A percentile compares a stretch with the other conserved stretches of the same genome.
Conservation (phyloP, 768 basidiomycete genomes). For the Boletus sensibilis region DNA sequence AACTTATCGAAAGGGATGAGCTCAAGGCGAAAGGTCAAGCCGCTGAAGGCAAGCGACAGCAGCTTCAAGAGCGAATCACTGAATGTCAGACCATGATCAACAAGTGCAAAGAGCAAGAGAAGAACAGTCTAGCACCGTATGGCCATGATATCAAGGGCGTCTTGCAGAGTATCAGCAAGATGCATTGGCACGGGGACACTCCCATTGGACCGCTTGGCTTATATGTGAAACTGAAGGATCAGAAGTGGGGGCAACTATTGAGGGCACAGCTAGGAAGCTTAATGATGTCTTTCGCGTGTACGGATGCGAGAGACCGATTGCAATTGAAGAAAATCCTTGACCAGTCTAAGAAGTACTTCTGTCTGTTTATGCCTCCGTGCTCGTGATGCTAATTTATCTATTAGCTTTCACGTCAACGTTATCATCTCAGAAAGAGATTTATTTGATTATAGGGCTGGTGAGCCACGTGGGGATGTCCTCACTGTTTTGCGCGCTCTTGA, state of each 20-base stretch:
- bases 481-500: slow-evolving; percentile 84
- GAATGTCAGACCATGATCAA: slow-evolving; percentile 51
- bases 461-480: slow-evolving; percentile 57
- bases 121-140: slow-evolving; percentile 59
- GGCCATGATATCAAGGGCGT: slow-evolving; percentile 61
- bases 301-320: slow-evolving; percentile 60
- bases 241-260: slow-evolving; percentile 65
- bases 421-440: slow-evolving; percentile 69
- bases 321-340: slow-evolving; percentile 57
- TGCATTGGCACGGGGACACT: slow-evolving; percentile 60
- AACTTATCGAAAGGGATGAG: slow-evolving; percentile 30
- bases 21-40: slow-evolving; percentile 37
- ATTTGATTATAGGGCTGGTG: slow-evolving; percentile 78
- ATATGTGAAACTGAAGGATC: slow-evolving; percentile 71
- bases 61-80: slow-evolving; percentile 42
- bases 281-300: slow-evolving; percentile 74
- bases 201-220: slow-evolving; percentile 82
- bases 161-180: slow-evolving; percentile 48
- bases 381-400: slow-evolving; percentile 8
- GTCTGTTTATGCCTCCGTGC: slow-evolving; percentile 9
- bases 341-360: slow-evolving; percentile 61
- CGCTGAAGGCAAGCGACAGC: slow-evolving; percentile 33
- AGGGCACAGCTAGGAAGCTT: slow-evolving; percentile 54
- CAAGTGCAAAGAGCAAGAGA: slow-evolving; percentile 48
- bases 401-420: slow-evolving; percentile 49